Percentiles rank a stretch among this genome's conserved stretches.
phyloP scores from a whole-genome alignment of 1,284 basidiomycete species.

The Leccinum brunneo-olivaceum region DNA sequence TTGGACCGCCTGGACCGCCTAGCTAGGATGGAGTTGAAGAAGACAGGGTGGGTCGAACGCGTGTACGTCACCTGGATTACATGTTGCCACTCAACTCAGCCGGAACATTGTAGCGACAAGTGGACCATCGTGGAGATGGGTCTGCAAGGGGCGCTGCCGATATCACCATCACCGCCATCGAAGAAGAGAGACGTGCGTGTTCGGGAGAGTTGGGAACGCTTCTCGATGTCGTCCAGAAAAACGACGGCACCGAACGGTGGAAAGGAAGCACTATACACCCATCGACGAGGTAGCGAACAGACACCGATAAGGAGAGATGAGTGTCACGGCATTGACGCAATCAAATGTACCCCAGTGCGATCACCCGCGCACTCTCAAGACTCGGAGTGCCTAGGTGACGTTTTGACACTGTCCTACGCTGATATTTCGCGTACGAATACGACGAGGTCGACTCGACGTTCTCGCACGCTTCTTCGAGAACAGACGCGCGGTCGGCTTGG shows the following conservation, averaged over 20 bases:
- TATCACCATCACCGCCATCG: constrained; percentile 10
- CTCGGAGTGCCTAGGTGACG: constrained; percentile 11
- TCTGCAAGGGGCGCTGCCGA: constrained; percentile 6
- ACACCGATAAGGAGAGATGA: neutral
- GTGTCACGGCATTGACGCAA: neutral
- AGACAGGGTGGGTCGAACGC: constrained; percentile 28
- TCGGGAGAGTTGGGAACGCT: neutral
- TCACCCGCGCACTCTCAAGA: constrained; percentile 5
- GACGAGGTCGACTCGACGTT: constrained; percentile 2
- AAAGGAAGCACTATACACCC: neutral
- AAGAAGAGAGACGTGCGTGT: neutral
- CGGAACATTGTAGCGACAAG: constrained; percentile 18
- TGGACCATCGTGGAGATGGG: constrained; percentile 25
- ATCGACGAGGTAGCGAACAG: neutral
- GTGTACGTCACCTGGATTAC: constrained; percentile 10
- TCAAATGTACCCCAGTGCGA: constrained; percentile 1
- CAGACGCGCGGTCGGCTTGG: constrained; percentile 17
- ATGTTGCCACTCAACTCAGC: neutral
- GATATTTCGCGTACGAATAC: neutral
- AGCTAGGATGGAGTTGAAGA: constrained; percentile 26
- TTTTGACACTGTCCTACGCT: constrained; percentile 10
- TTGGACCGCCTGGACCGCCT: constrained; percentile 26
- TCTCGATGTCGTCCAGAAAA: neutral
- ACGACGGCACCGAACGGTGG: neutral
- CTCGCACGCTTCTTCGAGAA: neutral